Evolutionary conservation across 495 filamentous ascomycete species (phyloP).

Genomic region (Daldinia vernicosa): DNA sequence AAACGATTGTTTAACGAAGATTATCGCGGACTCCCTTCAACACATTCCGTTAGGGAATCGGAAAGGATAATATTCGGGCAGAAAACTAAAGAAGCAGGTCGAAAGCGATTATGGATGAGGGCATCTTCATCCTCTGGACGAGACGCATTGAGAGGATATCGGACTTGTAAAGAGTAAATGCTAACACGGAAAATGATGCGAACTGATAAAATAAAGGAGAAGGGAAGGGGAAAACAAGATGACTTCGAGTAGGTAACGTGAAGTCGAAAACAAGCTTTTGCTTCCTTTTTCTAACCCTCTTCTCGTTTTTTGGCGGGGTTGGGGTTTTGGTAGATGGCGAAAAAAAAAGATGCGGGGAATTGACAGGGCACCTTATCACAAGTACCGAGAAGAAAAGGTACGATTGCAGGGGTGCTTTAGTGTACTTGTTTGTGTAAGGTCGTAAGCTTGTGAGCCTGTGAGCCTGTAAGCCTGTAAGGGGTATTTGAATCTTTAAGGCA

Average conservation of each 20-base stretch:
- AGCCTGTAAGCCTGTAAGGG: not conserved
- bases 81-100: not conserved
- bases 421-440: not conserved
- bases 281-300: not conserved
- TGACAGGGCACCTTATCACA: not conserved
- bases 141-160: not conserved
- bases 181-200: not conserved
- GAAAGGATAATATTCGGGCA: not conserved
- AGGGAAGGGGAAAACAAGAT: not conserved
- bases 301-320: constrained; percentile 3
- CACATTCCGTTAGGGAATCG: not conserved
- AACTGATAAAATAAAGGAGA: not conserved
- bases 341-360: not conserved
- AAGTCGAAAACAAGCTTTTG: not conserved
- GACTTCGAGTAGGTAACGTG: too few relatives aligned
- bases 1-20: not conserved
- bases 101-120: not conserved
- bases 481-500: not conserved
- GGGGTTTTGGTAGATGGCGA: not conserved
- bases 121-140: not conserved
- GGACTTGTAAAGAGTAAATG: not conserved
- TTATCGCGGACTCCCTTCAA: not conserved
- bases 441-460: not conserved
- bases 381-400: not conserved
- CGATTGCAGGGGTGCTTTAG: not conserved